A percentile compares a stretch with the other conserved stretches of the same genome.
These are phyloP conservation scores for Pseudocercospora cruenta DNA, from an alignment of 2,329 filamentous ascomycete genomes.

Conservation along the genomic window DNA sequence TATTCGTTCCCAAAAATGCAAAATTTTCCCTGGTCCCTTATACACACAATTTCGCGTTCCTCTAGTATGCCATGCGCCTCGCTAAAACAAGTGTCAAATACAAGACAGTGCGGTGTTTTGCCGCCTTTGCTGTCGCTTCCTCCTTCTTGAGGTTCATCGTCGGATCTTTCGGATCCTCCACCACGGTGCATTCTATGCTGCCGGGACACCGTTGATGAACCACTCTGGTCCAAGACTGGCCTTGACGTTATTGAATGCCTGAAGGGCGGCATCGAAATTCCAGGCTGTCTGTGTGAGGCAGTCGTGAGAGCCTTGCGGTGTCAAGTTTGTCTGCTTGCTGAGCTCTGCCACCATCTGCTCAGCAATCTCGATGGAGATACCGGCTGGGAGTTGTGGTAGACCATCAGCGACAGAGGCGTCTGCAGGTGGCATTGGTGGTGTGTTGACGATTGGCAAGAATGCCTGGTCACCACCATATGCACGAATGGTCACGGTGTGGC, in stretches of 20 bases:
- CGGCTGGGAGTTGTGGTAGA: conserved; percentile 31
- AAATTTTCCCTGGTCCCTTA: background rate
- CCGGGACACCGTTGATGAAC: conserved; percentile 35
- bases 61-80: conserved; percentile 9
- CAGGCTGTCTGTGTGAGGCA: conserved; percentile 79
- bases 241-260: conserved; percentile 75
- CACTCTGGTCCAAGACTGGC: conserved; percentile 52
- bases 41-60: background rate
- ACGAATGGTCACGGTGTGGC: conserved; percentile 75
- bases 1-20: conserved; percentile 5
- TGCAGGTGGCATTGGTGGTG: conserved; percentile 30
- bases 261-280: conserved; percentile 75
- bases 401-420: conserved; percentile 18
- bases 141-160: background rate
- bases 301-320: conserved; percentile 73
- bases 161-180: background rate
- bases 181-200: conserved; percentile 11
- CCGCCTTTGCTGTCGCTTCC: background rate
- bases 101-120: background rate
- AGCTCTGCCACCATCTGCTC: conserved; percentile 70
- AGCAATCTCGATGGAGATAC: conserved; percentile 37
- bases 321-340: conserved; percentile 79
- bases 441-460: conserved; percentile 48
- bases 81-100: conserved; percentile 4
- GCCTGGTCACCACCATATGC: conserved; percentile 64